Evolutionary conservation across 441 rosid genomes (phyloP), one percentile per base, ranked within the genome.

Genomic region (Populus hybrid): DNA sequence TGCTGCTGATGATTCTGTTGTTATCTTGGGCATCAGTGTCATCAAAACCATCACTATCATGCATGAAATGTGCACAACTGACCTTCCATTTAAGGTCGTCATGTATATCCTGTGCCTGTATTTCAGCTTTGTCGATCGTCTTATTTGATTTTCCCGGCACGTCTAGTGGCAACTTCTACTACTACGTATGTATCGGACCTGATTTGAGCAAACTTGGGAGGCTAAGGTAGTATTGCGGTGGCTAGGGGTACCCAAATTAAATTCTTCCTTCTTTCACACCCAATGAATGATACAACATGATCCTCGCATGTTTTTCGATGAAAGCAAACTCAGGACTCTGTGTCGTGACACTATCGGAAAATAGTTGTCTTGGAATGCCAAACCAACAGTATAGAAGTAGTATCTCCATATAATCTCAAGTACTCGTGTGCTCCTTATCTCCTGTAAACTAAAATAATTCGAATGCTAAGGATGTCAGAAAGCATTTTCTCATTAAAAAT

Each of bases 51-150:
- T 4, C 76, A 70, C 21, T 12, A 28, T 80, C 88, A 79, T 68
- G 79, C 82, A 71, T 29, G 76, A 59, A 53, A 80, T 77, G 69
- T 74, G 84, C 63, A 9, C 68, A 12, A 73, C 80, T 73, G 78
- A 72, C 75, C 84, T 81, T 77, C 56, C 59, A 6, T 59, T 66
- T 68, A 63, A 21, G 38, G 64, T 33, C 23, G 71, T 53, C 86
- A 81, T 85, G 68, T 42, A 26, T 26, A 1, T 26, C 28, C 2
- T 26, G 28, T 26, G 79, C 66, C n/a, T 50, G 18, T 14, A 45
- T 45, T 9, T 69, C 31, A 68, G 64, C 20, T 71, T 74, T 23
- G 10, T 6, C 3, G 38, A 53, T 20, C 24, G 23, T 35, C 26
- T 11, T 12, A 3, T 9, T 3, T 26, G n/a, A 26, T 71, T 65